These are phyloP conservation scores for Pogostemon cablin DNA, from an alignment of 257 asterid genomes.

Conservation along the genomic window DNA sequence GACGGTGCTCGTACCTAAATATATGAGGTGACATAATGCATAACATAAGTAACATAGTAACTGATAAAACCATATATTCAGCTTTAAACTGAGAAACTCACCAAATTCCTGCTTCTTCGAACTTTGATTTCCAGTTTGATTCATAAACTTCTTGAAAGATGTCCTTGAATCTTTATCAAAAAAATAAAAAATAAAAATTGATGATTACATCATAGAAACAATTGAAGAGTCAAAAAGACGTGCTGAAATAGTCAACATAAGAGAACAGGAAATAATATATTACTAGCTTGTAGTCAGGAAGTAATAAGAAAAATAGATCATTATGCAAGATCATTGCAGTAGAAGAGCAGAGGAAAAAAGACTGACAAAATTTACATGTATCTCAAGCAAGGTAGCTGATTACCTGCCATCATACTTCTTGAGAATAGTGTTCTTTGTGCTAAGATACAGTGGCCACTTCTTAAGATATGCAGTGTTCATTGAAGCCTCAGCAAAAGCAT, in stretches of 20 bases:
- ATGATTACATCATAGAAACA: slow-evolving; percentile 19
- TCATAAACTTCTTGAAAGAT: slow-evolving; percentile 96
- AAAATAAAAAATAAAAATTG: background rate
- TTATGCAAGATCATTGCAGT: background rate
- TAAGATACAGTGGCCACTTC: slow-evolving; percentile 98
- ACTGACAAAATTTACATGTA: background rate
- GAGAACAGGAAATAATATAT: background rate
- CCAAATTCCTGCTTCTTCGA: slow-evolving; percentile 91
- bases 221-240: background rate
- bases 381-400: slow-evolving; percentile 14
- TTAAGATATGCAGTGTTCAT: slow-evolving; percentile 85
- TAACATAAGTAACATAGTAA: background rate
- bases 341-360: background rate
- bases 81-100: slow-evolving; percentile 36
- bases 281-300: background rate
- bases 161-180: slow-evolving; percentile 83
- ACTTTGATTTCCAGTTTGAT: slow-evolving; percentile 82
- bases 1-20: slow-evolving; percentile 96
- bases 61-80: background rate
- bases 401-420: slow-evolving; percentile 99
- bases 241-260: slow-evolving; percentile 2
- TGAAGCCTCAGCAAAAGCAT: slow-evolving; percentile 90
- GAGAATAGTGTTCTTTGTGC: slow-evolving; percentile 96
- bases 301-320: background rate
- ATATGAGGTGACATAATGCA: slow-evolving; percentile 12